Conservation (phyloP, 78 protist genomes). For the Dictyostelium intermedium region DNA sequence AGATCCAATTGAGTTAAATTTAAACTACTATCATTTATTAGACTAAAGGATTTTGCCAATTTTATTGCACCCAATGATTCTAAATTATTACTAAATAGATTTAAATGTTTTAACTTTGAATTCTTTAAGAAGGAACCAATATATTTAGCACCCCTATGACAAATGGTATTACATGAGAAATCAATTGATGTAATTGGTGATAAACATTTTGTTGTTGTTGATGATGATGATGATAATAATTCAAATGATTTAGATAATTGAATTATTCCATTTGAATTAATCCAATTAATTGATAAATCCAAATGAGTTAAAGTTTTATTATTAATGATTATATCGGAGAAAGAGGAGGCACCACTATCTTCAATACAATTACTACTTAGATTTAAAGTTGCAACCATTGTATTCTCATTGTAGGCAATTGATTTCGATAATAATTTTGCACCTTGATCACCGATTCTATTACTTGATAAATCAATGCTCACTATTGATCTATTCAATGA, state of each 20-base stretch:
- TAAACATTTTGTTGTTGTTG: not conserved
- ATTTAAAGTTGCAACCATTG: not conserved
- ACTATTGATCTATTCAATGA: not conserved
- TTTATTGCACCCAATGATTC: slow-evolving; percentile 33
- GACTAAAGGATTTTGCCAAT: not conserved
- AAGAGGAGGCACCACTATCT: slow-evolving; percentile 53
- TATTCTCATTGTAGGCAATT: not conserved
- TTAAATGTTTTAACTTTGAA: slow-evolving; percentile 10
- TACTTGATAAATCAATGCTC: slow-evolving; percentile 4
- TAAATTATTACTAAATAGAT: slow-evolving; percentile 50
- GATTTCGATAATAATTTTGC: slow-evolving; percentile 17
- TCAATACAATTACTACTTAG: slow-evolving; percentile 39
- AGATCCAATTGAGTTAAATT: slow-evolving; percentile 33
- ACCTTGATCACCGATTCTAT: slow-evolving; percentile 37
- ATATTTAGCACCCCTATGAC: slow-evolving; percentile 28
- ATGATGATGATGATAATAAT: not conserved
- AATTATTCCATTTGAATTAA: slow-evolving; percentile 16
- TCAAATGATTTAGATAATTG: slow-evolving; percentile 28
- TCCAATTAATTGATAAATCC: slow-evolving; percentile 72
- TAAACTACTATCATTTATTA: not conserved
- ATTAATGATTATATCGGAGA: not conserved
- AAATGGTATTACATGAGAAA: slow-evolving; percentile 32
- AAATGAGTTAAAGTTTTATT: slow-evolving; percentile 3
- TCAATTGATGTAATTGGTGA: slow-evolving; percentile 21
- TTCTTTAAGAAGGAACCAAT: not conserved